phyloP scores from a whole-genome alignment of 768 basidiomycete species.

The Tephrocybe rancida region DNA sequence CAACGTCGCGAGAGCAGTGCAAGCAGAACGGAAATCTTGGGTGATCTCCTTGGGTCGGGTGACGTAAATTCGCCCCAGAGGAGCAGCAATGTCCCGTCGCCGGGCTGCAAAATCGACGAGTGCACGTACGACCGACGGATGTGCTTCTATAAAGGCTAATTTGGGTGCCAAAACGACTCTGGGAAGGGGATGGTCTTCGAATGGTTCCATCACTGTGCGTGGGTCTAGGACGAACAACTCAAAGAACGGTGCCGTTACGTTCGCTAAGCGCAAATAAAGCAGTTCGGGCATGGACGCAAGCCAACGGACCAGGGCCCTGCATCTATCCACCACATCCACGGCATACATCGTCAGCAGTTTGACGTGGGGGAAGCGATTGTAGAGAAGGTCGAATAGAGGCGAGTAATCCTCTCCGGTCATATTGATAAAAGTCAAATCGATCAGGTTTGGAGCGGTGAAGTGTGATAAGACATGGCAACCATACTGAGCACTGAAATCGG shows the following conservation, averaged over 20 bases:
- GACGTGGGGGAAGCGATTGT: slow-evolving; percentile 51
- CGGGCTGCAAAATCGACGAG: slow-evolving; percentile 37
- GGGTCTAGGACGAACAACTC: slow-evolving; percentile 50
- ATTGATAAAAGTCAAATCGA: slow-evolving; percentile 60
- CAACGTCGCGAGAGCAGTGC: slow-evolving; percentile 28
- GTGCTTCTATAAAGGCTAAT: slow-evolving; percentile 49
- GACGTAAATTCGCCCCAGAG: slow-evolving; percentile 54
- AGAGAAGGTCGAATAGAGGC: slow-evolving; percentile 47
- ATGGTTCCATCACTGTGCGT: slow-evolving; percentile 11
- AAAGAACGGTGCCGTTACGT: slow-evolving; percentile 42
- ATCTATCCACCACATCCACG: slow-evolving; percentile 32
- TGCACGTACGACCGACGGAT: slow-evolving; percentile 30
- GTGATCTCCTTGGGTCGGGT: slow-evolving; percentile 15
- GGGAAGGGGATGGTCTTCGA: slow-evolving; percentile 5
- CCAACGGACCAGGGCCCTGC: slow-evolving; percentile 46
- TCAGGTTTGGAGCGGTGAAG: slow-evolving; percentile 58
- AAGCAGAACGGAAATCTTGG: slow-evolving; percentile 20
- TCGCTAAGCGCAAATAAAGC: slow-evolving; percentile 50
- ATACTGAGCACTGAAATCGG: slow-evolving; percentile 53
- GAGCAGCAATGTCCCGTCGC: slow-evolving; percentile 41
- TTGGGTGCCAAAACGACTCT: slow-evolving; percentile 42
- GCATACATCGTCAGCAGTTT: slow-evolving; percentile 55
- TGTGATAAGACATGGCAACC: slow-evolving; percentile 48
- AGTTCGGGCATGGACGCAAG: slow-evolving; percentile 61
- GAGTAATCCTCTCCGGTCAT: slow-evolving; percentile 53